These are phyloP conservation scores for Stereum hirsutum DNA, from an alignment of 1,284 basidiomycete species.

Conservation along the genomic window DNA sequence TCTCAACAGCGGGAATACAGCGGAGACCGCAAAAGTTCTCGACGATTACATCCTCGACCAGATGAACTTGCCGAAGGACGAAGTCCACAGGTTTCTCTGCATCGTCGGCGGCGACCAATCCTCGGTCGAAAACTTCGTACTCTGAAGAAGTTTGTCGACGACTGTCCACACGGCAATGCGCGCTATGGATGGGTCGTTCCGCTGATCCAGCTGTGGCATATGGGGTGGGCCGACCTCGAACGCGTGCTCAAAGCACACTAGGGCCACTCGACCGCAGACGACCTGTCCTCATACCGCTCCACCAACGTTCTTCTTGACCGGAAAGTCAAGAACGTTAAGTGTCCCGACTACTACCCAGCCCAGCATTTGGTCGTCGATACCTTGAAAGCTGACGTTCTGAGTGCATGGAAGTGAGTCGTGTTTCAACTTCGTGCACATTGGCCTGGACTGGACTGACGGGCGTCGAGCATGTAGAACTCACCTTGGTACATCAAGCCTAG, in stretches of 20 bases:
- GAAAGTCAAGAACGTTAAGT: slow-evolving; percentile 8
- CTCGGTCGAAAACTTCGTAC: slow-evolving; percentile 9
- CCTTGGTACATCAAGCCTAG: not conserved
- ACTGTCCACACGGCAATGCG: slow-evolving; percentile 9
- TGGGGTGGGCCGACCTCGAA: slow-evolving; percentile 24
- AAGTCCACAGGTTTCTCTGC: slow-evolving; percentile 4
- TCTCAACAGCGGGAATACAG: slow-evolving; percentile 6
- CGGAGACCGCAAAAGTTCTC: slow-evolving; percentile 5
- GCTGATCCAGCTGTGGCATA: slow-evolving; percentile 23
- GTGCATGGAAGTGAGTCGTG: slow-evolving; percentile 3
- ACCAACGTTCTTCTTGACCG: slow-evolving; percentile 14
- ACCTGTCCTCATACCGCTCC: slow-evolving; percentile 12
- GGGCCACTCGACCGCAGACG: slow-evolving; percentile 11
- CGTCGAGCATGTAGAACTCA: not conserved
- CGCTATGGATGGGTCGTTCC: slow-evolving; percentile 18
- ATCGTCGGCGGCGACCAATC: slow-evolving; percentile 12
- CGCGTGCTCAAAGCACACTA: slow-evolving; percentile 19
- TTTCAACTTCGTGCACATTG: too few species aligned
- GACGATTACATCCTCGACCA: slow-evolving; percentile 3
- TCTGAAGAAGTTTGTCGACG: slow-evolving; percentile 3
- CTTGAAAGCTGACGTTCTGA: slow-evolving; percentile 1
- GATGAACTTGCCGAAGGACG: slow-evolving; percentile 4
- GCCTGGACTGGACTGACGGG: not conserved
- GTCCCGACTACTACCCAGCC: slow-evolving; percentile 6
- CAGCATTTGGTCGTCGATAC: slow-evolving; percentile 6